Evolutionary conservation across 495 filamentous ascomycete species (phyloP), one percentile per base, ranked within the genome.

Genomic region (Hamigera avellanea): DNA sequence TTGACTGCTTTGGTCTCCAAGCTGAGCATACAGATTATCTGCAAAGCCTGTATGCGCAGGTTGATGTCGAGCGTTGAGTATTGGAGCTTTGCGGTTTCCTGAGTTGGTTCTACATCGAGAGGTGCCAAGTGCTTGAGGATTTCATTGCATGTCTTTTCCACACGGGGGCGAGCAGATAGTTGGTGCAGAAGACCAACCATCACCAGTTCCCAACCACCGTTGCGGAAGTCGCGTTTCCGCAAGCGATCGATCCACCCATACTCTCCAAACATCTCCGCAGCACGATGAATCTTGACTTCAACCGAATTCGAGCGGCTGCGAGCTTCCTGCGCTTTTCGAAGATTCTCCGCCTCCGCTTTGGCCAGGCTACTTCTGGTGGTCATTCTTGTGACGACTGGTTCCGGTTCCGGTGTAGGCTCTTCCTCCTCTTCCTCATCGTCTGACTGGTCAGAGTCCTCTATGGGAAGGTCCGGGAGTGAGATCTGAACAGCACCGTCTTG

Each of bases 121-220:
- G 91, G 93, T 0, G 83, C 85, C 10, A 98, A 74, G 46, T 86
- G 66, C 28, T 73, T 61, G 26, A 98, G 62, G 4, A 96, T 72
- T 30, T 80, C 72, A 43, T 94, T 85, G 50, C 87, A 95, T 17
- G 59, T 53, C n/a, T 71, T 69, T 33, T 82, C 70, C 30, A 75
- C 69, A 8, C 76, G 67, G n/a, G 77, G 73, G 33, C 73, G 76
- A 52, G 78, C 75, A 12, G 89, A 91, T 8, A 98, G 67, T 44
- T 87, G 85, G 42, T 93, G 68, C 14, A 98, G 54, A 10, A 96
- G 61, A 8, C 91, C 91, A 19, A 94, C 76, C 52, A 98, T 70
- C 37, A 95, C 86, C 39, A 83, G 48, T 49, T 95, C 73, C 91
- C 91, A 98, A 19, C 86, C 87, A 34, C 89, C 93, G 26, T 91